phyloP scores from a whole-genome alignment of 2,329 filamentous ascomycete species.

The Botrytis pseudocinerea region DNA sequence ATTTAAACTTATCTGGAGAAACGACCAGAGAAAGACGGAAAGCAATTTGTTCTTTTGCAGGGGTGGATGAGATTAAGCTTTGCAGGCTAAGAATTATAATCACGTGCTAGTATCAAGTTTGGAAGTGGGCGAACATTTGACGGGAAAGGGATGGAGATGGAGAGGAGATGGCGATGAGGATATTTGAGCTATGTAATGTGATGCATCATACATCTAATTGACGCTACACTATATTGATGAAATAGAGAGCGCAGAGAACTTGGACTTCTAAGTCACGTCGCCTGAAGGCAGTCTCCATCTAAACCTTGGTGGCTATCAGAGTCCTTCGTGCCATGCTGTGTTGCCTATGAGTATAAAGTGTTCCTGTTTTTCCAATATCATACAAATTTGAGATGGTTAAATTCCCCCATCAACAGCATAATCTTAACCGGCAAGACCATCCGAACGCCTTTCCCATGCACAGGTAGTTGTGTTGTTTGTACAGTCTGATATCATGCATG shows the following conservation, averaged over 20 bases:
- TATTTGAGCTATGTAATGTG: too few species aligned
- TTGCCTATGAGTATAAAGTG: neutral
- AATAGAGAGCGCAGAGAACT: neutral
- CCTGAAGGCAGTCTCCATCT: neutral
- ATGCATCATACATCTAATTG: neutral
- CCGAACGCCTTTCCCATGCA: slow-evolving; percentile 29
- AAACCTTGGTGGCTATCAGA: neutral
- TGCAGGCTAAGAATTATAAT: neutral
- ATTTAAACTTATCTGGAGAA: slow-evolving; percentile 23
- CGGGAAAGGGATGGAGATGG: neutral
- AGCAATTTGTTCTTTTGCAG: slow-evolving; percentile 19
- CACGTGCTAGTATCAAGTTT: neutral
- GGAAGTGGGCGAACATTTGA: neutral
- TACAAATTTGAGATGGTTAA: neutral
- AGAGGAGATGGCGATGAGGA: neutral
- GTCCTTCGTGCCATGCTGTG: neutral
- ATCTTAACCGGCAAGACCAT: neutral
- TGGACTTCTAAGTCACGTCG: neutral
- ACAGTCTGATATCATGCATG: slow-evolving; percentile 1
- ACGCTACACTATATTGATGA: neutral
- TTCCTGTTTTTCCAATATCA: neutral
- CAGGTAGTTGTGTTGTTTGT: neutral
- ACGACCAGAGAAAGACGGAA: neutral
- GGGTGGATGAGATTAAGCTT: slow-evolving; percentile 17
- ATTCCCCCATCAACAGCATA: neutral